These are phyloP conservation scores for Acer campestre DNA, from an alignment of 345 rosid genomes.

Conservation along the genomic window DNA sequence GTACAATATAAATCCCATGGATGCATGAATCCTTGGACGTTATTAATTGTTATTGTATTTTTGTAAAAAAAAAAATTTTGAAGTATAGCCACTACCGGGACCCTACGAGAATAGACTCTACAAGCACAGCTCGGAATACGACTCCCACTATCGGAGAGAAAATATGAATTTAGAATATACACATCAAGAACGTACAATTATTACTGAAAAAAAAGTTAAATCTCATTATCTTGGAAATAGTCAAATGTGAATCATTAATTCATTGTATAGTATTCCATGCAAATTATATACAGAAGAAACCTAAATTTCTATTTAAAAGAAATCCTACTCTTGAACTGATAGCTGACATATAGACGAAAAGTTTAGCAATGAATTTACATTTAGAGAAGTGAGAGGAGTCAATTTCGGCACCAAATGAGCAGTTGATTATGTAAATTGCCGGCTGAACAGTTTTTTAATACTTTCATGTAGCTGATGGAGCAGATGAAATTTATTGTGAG, in stretches of 20 bases:
- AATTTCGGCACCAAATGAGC: slow-evolving; percentile 3
- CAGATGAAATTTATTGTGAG: slow-evolving; percentile 8
- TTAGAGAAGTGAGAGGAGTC: not conserved
- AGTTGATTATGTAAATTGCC: not conserved
- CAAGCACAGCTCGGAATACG: too few species aligned
- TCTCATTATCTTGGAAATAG: not conserved
- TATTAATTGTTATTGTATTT: too few species aligned
- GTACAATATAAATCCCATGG: not conserved
- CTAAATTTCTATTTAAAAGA: too few species aligned
- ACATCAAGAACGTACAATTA: not conserved
- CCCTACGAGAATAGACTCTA: too few species aligned
- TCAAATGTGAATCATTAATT: not conserved
- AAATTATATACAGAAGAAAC: too few species aligned
- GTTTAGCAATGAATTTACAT: not conserved
- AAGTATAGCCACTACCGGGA: too few species aligned
- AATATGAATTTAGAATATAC: not conserved
- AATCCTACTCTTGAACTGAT: not conserved
- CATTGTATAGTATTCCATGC: not conserved
- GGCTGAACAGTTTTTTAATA: not conserved
- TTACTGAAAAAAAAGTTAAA: not conserved
- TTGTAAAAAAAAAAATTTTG: too few species aligned
- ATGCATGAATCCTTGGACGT: not conserved
- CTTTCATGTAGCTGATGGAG: too few species aligned
- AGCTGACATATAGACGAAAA: not conserved
- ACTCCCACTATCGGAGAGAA: too few species aligned